phyloP scores from a whole-genome alignment of 768 basidiomycete species.

The Lactarius psammicola region DNA sequence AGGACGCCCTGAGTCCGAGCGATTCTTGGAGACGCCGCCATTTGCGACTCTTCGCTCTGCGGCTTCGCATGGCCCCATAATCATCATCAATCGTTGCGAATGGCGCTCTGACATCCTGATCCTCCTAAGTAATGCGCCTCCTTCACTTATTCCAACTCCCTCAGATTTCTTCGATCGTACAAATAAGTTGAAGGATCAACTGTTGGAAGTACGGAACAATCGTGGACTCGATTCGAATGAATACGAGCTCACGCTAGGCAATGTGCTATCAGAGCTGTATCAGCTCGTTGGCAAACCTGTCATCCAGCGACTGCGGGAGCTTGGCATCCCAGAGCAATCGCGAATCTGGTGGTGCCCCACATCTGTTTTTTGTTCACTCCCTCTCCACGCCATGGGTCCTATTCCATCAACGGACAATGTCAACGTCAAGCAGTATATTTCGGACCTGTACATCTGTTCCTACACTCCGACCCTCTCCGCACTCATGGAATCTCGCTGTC shows the following conservation, averaged over 20 bases:
- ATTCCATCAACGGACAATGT: background rate
- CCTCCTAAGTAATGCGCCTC: background rate
- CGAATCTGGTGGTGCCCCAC: no score
- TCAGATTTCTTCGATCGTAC: background rate
- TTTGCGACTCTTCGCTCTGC: no score
- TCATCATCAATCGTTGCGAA: background rate
- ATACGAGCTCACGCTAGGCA: background rate
- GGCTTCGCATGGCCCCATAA: background rate
- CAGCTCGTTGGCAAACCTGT: background rate
- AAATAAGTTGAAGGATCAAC: background rate
- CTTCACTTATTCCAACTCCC: background rate
- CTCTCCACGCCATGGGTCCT: constrained; percentile 15
- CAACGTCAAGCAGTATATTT: background rate
- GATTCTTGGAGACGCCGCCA: no score
- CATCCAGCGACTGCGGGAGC: background rate
- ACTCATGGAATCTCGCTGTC: background rate
- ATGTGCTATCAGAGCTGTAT: background rate
- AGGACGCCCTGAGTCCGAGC: no score
- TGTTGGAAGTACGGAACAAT: background rate
- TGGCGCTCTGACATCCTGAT: no score
- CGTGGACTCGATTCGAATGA: background rate
- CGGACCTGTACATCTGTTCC: constrained; percentile 13
- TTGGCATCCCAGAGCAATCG: background rate
- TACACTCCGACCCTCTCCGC: no score
- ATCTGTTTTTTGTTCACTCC: constrained; percentile 1